Evolutionary conservation across 139 green algal species (phyloP), one percentile per base, ranked within the genome.

Genomic region (Spirogloea muscicola): DNA sequence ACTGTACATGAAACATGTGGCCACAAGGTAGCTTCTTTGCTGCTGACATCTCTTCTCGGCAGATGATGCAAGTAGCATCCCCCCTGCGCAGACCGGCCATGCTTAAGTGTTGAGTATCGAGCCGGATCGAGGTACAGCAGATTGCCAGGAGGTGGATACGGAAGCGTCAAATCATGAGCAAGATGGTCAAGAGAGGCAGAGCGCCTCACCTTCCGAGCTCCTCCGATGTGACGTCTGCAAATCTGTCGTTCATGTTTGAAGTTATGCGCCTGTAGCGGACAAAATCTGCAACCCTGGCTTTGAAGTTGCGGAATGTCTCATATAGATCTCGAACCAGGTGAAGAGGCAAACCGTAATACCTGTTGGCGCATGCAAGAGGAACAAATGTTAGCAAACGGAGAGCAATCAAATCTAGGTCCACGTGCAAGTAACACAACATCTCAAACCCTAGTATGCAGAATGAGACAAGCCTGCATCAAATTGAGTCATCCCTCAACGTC

Each of bases 1-100:
- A 98, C 77, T 96, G 88, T 68, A 96, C 41, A 78, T 99, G 94
- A 83, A 98, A 99, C 21, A 94, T 85, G 62, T 99, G 94, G 21
- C 83, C 80, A 76, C 94, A 99, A 38, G 80, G 64, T 51, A 99
- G 88, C 80, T 93, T 92, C 87, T 99, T 99, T 25, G 75, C 74
- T 9, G 77, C 49, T 27, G 43, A 62, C 92, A 97, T 95, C 68
- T 97, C 92, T 64, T 97, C 92, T 2, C 92, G 80, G 87, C 94
- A 99, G 76, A 99, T 96, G 84, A 98, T 97, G 90, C 94, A 99
- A 51, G 91, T 86, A 42, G 86, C 84, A 76, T 98, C 92, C 34
- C 52, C 49, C 58, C 52, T 72, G 68, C 83, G 87, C 36, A n/a
- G n/a, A n/a, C n/a, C n/a, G n/a, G n/a, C n/a, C n/a, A n/a, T n/a